Conservation (phyloP, 139 green algal genomes). For the Picochlorum sp. region DNA sequence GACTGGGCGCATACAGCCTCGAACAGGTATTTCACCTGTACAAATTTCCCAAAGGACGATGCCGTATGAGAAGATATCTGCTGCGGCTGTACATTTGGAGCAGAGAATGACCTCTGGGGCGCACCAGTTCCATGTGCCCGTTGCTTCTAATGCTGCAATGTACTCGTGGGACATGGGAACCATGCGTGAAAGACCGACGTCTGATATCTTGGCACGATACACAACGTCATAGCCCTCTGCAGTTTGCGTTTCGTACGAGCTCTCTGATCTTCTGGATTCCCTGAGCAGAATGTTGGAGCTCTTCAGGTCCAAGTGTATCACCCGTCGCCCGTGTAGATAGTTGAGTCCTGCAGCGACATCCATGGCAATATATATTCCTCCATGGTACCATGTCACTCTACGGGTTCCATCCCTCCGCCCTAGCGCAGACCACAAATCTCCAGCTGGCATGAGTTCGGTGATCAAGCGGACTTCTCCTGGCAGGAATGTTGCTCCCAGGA, state of each 20-base stretch:
- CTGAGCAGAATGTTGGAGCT: conserved; percentile 24
- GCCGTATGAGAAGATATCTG: conserved; percentile 33
- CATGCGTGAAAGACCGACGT: conserved; percentile 27
- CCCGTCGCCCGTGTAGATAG: conserved; percentile 29
- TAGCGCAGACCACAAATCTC: conserved; percentile 1
- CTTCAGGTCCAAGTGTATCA: conserved; percentile 28
- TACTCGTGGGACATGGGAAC: conserved; percentile 8
- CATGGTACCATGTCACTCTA: conserved; percentile 13
- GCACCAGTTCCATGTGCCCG: conserved; percentile 4
- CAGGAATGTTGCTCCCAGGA: conserved; percentile 19
- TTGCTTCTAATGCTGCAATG: neutral
- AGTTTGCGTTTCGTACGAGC: neutral
- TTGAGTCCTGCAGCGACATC: conserved; percentile 31
- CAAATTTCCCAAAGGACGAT: conserved; percentile 34
- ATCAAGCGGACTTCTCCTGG: conserved; percentile 3
- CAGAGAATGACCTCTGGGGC: conserved; percentile 38
- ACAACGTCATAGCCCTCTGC: neutral
- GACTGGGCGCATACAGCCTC: conserved; percentile 13
- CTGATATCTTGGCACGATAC: conserved; percentile 22
- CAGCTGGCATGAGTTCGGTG: conserved; percentile 19
- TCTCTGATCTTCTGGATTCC: neutral
- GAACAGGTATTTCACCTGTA: conserved; percentile 15
- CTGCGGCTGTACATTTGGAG: conserved; percentile 23
- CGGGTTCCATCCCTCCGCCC: too few species aligned
- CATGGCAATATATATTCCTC: conserved; percentile 22